Evolutionary conservation across 805 yeast species (phyloP), one percentile per base, ranked within the genome.

Genomic region (Pichia exigua): DNA sequence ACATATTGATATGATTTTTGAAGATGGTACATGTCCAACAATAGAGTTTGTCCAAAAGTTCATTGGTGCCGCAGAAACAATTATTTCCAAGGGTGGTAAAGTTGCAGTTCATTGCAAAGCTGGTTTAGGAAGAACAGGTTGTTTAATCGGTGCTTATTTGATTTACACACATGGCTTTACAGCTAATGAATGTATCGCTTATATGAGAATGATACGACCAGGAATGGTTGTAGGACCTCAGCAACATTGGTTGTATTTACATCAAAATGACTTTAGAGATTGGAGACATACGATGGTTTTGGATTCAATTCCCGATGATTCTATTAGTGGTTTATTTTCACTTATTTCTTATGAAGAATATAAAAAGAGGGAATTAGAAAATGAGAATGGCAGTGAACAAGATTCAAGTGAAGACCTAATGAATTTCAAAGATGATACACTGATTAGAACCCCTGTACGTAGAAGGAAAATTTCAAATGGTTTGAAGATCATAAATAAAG

Each of bases 201-300:
- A 90, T 65, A 87, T 94, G 92, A 78, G 99, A 66, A 87, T 94
- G 79, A 77, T 94, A 56, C 80, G 99, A 59, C 99, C 99, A 0
- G 99, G 99, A 42, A 94, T 94, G 99, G 97, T 94, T n/a, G 99
- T 94, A 30, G 99, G 99, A 0, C 99, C 99, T 2, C 99, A 94
- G 68, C 99, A 94, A 66, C 99, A 94, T 71, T 94, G 99, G 99
- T 75, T 94, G 53, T 94, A 94, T 64, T 76, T 94, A 57, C 97
- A 94, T 66, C 99, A 94, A 68, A 84, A 89, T 67, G 97, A 91
- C 59, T 94, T 94, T 68, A 78, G 97, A 62, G 97, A 90, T 62
- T 94, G 99, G 98, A 79, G 89, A 66, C 87, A 83, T 61, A 89
- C 97, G 12, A 90, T 87, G 95, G 82, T 82, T 20, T 64, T 90